Percentiles rank a stretch among this genome's conserved stretches.
These are phyloP conservation scores for Ascomycota sp. DNA, from an alignment of 2,329 filamentous ascomycete species.

Conservation along the genomic window DNA sequence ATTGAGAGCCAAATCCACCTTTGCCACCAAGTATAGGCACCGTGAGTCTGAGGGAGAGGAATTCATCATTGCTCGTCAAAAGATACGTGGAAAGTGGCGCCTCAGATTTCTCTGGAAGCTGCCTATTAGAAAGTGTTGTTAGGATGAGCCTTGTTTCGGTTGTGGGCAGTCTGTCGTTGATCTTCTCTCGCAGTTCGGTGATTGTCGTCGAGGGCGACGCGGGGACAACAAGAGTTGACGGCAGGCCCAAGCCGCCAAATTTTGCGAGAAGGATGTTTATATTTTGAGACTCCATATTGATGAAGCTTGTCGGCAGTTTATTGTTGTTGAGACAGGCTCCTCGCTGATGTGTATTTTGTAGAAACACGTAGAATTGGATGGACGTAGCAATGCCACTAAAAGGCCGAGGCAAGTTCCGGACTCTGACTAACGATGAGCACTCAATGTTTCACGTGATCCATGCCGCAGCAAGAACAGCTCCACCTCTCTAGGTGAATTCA, in stretches of 20 bases:
- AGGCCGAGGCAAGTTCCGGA: too few species aligned
- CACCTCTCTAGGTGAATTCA: constrained; percentile 15
- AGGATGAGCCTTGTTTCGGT: constrained; percentile 46
- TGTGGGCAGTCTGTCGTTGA: constrained; percentile 40
- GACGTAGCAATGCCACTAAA: background rate
- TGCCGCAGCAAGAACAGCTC: constrained; percentile 12
- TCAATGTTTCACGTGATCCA: constrained; percentile 10
- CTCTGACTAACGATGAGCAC: too few species aligned
- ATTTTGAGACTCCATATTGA: constrained; percentile 30
- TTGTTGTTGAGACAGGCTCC: too few species aligned
- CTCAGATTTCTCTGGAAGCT: constrained; percentile 34
- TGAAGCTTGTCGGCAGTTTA: too few species aligned
- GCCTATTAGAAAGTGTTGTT: constrained; percentile 62
- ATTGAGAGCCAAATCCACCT: constrained; percentile 90
- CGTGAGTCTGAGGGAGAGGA: constrained; percentile 67
- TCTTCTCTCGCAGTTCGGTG: constrained; percentile 41
- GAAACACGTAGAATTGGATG: background rate
- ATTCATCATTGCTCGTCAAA: constrained; percentile 33
- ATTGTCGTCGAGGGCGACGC: constrained; percentile 44
- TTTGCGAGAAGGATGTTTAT: constrained; percentile 73
- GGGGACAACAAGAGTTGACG: constrained; percentile 64
- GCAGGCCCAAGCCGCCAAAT: constrained; percentile 65
- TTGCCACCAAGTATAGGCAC: constrained; percentile 77
- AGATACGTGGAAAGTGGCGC: constrained; percentile 42
- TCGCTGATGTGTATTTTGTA: background rate